These are phyloP conservation scores for Osmanthus fragrans DNA, from an alignment of 257 asterid genomes.

Conservation along the genomic window DNA sequence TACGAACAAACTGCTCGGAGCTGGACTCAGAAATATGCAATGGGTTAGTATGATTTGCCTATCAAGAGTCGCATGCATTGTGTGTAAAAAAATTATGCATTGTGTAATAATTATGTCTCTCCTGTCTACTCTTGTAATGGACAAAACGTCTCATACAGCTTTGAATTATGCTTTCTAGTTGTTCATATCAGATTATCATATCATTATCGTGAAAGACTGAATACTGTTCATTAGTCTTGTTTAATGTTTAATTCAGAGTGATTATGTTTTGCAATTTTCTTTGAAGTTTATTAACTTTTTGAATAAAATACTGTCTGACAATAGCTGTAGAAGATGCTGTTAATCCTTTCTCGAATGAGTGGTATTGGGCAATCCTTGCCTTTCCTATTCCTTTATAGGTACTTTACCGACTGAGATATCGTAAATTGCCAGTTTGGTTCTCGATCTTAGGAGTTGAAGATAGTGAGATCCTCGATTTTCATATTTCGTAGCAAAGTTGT, in stretches of 20 bases:
- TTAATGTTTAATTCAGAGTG: not conserved
- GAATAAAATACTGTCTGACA: too few relatives aligned
- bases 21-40: slow-evolving; percentile 92
- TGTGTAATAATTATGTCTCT: slow-evolving; percentile 41
- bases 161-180: slow-evolving; percentile 21
- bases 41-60: slow-evolving; percentile 48
- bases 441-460: too few relatives aligned
- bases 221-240: slow-evolving; percentile 14
- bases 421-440: too few relatives aligned
- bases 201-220: slow-evolving; percentile 21
- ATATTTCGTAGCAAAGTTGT: too few relatives aligned
- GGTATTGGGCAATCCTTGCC: too few relatives aligned
- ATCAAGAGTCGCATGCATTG: slow-evolving; percentile 18
- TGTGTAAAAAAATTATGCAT: slow-evolving; percentile 32
- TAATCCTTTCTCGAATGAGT: too few relatives aligned
- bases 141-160: slow-evolving; percentile 34
- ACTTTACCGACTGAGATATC: too few relatives aligned
- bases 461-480: too few relatives aligned
- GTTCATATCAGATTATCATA: slow-evolving; percentile 29
- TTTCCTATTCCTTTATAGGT: too few relatives aligned
- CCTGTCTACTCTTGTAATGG: slow-evolving; percentile 27
- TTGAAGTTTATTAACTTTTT: too few relatives aligned
- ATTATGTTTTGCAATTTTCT: not conserved
- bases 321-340: too few relatives aligned
- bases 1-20: slow-evolving; percentile 83